Evolutionary conservation across 2,329 filamentous ascomycete species (phyloP).

Genomic region (Exophiala sp.): DNA sequence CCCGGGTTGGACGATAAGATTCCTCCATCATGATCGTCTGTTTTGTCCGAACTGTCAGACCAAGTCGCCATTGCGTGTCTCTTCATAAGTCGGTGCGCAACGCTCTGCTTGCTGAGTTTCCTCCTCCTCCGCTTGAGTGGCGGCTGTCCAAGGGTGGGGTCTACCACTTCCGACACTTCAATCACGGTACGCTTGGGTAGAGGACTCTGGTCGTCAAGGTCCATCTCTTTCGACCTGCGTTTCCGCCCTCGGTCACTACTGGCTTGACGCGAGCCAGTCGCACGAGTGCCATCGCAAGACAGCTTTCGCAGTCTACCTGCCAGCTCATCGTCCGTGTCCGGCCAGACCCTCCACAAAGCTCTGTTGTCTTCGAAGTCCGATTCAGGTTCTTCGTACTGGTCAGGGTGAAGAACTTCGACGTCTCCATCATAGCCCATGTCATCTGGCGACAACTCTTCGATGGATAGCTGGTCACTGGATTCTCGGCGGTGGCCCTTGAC

Average conservation of each 20-base stretch:
- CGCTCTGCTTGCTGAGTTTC: constrained; percentile 3
- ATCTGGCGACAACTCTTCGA: constrained; percentile 30
- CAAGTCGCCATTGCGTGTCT: constrained; percentile 9
- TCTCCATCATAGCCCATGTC: constrained; percentile 33
- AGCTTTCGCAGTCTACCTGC: constrained; percentile 22
- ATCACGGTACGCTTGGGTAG: constrained; percentile 12
- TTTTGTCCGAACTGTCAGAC: constrained; percentile 22
- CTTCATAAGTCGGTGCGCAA: constrained; percentile 11
- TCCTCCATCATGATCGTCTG: constrained; percentile 12
- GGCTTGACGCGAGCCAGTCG: not conserved
- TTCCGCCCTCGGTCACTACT: constrained; percentile 12
- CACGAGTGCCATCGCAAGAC: constrained; percentile 12
- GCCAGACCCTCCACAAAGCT: constrained; percentile 35
- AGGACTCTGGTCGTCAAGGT: not conserved
- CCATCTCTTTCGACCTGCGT: constrained; percentile 18
- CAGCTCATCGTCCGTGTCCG: constrained; percentile 24
- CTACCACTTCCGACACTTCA: constrained; percentile 22
- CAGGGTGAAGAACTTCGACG: constrained; percentile 35
- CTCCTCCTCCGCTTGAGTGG: constrained; percentile 18
- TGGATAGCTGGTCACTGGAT: constrained; percentile 25
- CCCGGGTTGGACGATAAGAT: constrained; percentile 13
- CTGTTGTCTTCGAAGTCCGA: constrained; percentile 27
- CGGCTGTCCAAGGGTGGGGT: constrained; percentile 13
- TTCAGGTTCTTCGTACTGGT: constrained; percentile 32
- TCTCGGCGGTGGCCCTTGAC: constrained; percentile 26